Percentiles rank a stretch among this genome's conserved stretches.
Evolutionary conservation across 495 filamentous ascomycete species (phyloP).

Genomic region (Corynascus novoguineensis): DNA sequence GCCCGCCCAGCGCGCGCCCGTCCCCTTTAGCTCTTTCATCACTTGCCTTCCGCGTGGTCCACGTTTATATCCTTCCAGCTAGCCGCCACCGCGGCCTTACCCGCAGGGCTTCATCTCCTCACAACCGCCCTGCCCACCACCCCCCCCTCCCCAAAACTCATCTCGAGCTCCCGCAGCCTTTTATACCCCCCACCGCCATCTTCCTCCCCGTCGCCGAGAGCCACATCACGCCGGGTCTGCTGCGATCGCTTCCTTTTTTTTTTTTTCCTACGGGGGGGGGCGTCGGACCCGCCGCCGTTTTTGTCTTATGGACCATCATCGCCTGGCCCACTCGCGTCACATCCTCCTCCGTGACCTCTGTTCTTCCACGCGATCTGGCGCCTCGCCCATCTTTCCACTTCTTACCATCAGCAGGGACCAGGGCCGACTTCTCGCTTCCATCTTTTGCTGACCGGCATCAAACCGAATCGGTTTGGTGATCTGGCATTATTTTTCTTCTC

Average conservation of each 20-base stretch:
- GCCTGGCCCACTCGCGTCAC: conserved; percentile 18
- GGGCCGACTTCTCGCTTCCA: conserved; percentile 1
- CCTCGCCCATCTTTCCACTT: background rate
- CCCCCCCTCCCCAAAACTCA: conserved; percentile 8
- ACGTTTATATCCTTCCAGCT: conserved; percentile 13
- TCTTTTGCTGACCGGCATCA: conserved; percentile 13
- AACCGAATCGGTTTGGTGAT: background rate
- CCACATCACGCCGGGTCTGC: conserved; percentile 1
- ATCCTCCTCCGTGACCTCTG: conserved; percentile 5
- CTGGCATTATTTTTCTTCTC: conserved; percentile 2
- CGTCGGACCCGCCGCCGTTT: conserved; percentile 25
- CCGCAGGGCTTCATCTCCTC: no score
- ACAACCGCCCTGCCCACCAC: conserved; percentile 12
- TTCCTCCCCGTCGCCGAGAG: background rate
- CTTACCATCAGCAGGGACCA: conserved; percentile 13
- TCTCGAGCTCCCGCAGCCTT: background rate
- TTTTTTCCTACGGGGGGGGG: conserved; percentile 21
- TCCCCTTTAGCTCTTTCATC: background rate
- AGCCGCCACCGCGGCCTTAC: conserved; percentile 11
- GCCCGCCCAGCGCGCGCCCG: background rate
- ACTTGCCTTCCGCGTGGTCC: background rate
- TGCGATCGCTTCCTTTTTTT: conserved; percentile 7
- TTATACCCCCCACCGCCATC: background rate
- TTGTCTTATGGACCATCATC: conserved; percentile 29
- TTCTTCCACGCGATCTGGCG: conserved; percentile 15